Evolutionary conservation across 805 yeast species (phyloP).

Genomic region (Phaffomyces thermotolerans): DNA sequence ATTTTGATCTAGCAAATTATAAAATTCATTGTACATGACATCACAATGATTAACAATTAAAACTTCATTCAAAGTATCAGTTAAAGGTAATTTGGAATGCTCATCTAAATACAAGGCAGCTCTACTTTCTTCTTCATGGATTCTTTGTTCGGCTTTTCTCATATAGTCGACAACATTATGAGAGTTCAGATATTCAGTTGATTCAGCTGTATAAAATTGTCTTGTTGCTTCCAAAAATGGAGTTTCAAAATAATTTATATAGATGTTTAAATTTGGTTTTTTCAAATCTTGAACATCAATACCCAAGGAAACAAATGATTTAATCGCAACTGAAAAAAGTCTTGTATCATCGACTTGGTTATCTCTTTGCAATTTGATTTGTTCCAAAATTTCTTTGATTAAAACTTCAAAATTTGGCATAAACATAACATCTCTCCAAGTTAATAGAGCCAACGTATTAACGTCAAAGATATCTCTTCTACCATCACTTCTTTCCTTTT

Average conservation of each 20-base stretch:
- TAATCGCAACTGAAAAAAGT: slow-evolving; percentile 65
- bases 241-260: slow-evolving; percentile 71
- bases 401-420: slow-evolving; percentile 52
- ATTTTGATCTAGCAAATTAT: slow-evolving; percentile 64
- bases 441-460: slow-evolving; percentile 75
- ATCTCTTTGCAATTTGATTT: slow-evolving; percentile 71
- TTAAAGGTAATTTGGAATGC: slow-evolving; percentile 70
- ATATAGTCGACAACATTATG: slow-evolving; percentile 89
- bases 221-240: slow-evolving; percentile 66
- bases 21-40: slow-evolving; percentile 70
- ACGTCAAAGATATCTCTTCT: slow-evolving; percentile 86
- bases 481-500: slow-evolving; percentile 91
- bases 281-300: slow-evolving; percentile 86
- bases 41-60: slow-evolving; percentile 75
- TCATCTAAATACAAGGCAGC: slow-evolving; percentile 78
- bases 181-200: slow-evolving; percentile 53
- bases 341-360: slow-evolving; percentile 66
- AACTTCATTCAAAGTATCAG: slow-evolving; percentile 67
- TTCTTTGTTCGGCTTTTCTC: slow-evolving; percentile 74
- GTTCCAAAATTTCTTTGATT: slow-evolving; percentile 64
- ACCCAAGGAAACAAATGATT: slow-evolving; percentile 83
- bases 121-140: slow-evolving; percentile 75
- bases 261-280: slow-evolving; percentile 75
- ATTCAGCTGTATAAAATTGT: slow-evolving; percentile 62
- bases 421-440: slow-evolving; percentile 85